Percentiles rank a stretch among this genome's conserved stretches.
Evolutionary conservation across 2,329 filamentous ascomycete species (phyloP).

Genomic region (Claviceps fusiformis): DNA sequence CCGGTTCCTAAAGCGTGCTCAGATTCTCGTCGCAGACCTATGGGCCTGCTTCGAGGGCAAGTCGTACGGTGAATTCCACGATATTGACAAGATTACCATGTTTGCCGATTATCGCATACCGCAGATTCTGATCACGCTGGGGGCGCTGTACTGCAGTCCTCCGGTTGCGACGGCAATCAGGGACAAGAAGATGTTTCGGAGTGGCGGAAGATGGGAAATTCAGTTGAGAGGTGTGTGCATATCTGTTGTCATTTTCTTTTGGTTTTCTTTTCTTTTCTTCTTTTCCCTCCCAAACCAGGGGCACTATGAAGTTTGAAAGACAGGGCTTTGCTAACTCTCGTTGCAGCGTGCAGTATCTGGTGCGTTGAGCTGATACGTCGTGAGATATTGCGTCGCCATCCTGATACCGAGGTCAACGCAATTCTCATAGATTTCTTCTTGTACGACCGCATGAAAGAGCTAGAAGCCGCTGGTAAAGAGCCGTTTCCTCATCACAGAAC

Average conservation of each 20-base stretch:
- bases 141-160: slow-evolving; percentile 75
- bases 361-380: slow-evolving; percentile 77
- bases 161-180: slow-evolving; percentile 59
- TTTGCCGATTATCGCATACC: slow-evolving; percentile 97
- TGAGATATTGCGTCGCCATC: slow-evolving; percentile 63
- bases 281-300: too few species aligned
- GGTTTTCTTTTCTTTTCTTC: neutral
- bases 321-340: neutral
- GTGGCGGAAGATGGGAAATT: slow-evolving; percentile 67
- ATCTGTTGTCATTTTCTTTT: slow-evolving; percentile 7
- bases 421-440: slow-evolving; percentile 95
- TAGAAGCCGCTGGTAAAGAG: slow-evolving; percentile 50
- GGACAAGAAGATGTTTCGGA: slow-evolving; percentile 48
- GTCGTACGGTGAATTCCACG: slow-evolving; percentile 65
- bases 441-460: slow-evolving; percentile 84
- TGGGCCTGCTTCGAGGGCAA: slow-evolving; percentile 91
- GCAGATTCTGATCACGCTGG: slow-evolving; percentile 75
- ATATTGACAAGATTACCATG: slow-evolving; percentile 95
- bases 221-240: slow-evolving; percentile 58
- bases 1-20: slow-evolving; percentile 81
- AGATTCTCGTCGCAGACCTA: slow-evolving; percentile 89
- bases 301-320: neutral
- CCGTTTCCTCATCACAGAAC: slow-evolving; percentile 69
- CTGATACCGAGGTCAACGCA: slow-evolving; percentile 63
- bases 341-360: slow-evolving; percentile 78